Evolutionary conservation across 164 flowering plant species (phyloP).

Genomic region (Berberis vulgaris): DNA sequence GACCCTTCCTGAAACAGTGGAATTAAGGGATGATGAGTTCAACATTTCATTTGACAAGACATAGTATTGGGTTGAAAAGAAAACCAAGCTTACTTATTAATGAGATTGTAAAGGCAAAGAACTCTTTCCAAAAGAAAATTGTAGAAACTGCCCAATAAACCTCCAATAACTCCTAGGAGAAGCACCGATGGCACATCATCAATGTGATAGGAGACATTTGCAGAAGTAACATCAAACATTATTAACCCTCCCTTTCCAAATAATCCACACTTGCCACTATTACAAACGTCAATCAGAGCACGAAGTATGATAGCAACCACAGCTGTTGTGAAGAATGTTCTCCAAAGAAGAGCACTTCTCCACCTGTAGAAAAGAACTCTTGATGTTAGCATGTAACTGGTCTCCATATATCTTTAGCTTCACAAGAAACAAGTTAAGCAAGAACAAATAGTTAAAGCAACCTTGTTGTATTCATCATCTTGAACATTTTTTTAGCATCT

Average conservation of each 20-base stretch:
- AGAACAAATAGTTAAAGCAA: too few relatives aligned
- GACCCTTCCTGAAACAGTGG: constrained; percentile 50
- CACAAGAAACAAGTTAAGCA: background rate
- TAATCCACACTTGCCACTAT: constrained; percentile 74
- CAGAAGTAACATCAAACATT: constrained; percentile 77
- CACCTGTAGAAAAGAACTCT: constrained; percentile 45
- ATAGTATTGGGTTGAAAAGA: background rate
- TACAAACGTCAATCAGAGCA: constrained; percentile 63
- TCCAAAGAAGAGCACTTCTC: constrained; percentile 93
- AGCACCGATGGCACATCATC: constrained; percentile 70
- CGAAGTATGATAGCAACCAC: constrained; percentile 76
- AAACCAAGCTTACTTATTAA: constrained; percentile 50
- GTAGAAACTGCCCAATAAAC: constrained; percentile 68
- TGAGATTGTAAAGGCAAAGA: constrained; percentile 54
- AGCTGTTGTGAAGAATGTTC: constrained; percentile 80
- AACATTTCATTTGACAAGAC: background rate
- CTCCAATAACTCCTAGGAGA: constrained; percentile 75
- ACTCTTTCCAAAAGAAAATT: constrained; percentile 55
- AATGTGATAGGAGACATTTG: constrained; percentile 48
- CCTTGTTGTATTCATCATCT: too few relatives aligned
- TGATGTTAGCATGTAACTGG: background rate
- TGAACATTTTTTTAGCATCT: too few relatives aligned
- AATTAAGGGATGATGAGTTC: constrained; percentile 4
- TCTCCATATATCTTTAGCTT: background rate
- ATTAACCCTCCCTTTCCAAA: constrained; percentile 95